Evolutionary conservation across 2,329 filamentous ascomycete genomes (phyloP), one percentile per base, ranked within the genome.

Genomic region (Cladophialophora immunda): DNA sequence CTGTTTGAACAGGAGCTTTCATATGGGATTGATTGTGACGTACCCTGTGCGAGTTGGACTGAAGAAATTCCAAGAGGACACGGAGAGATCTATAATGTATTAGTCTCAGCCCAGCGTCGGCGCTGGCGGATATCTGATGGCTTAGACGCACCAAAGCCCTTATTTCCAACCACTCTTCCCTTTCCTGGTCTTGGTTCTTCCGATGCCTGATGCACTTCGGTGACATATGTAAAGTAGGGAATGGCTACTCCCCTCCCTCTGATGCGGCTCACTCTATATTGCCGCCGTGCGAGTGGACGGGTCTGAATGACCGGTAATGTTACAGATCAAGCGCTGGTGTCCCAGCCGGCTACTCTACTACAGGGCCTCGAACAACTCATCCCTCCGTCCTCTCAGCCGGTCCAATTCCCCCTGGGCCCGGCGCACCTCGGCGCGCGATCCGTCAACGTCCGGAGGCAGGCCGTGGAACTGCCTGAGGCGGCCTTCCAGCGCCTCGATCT

Each of bases 341-440:
- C n/a, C 13, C 6, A 17, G 36, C 13, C 6, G 15, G 36, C 36
- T 41, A 38, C 11, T 4, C 15, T 13, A 13, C 30, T 53, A 56
- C 52, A 70, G 38, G 1, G 52, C 89, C 87, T 94, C 92, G 75
- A 97, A 96, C 62, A 92, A 82, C 32, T 81, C 84, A 76, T 97
- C 92, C 62, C 93, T 85, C 71, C 84, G 83, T 70, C 83, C 83
- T 30, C 85, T 89, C 59, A 92, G 79, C 9, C 80, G 79, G 45
- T 85, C 83, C 54, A 97, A 80, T 73, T 93, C 87, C 1, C 81
- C 80, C 67, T 91, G 86, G 52, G 93, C 79, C 32, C 83, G 81
- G 70, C 91, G 90, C 30, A 97, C 83, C 75, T 92, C 89, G n/a
- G 82, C 79, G 71, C 89, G 85, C 38, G 93, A 93, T 55, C 86